Evolutionary conservation across 768 basidiomycete species (phyloP), one percentile per base, ranked within the genome.

Genomic region (Tephrocybe sp.): DNA sequence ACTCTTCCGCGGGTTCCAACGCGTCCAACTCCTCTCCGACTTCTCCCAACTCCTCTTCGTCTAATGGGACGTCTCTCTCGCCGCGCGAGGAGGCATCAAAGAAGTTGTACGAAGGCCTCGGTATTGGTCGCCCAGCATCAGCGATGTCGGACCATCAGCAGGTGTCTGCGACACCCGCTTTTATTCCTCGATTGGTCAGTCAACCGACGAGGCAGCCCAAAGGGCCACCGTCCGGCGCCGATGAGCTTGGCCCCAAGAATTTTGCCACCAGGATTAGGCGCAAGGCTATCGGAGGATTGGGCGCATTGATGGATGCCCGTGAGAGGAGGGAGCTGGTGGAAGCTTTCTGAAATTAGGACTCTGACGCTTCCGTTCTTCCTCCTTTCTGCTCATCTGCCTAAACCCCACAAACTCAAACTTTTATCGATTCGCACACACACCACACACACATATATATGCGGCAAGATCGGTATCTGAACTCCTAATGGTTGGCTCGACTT

Each of bases 201-300:
- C 83, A 85, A 63, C 86, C 88, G 53, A 76, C 84, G 48, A 84
- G 92, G 68, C 92, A 93, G 74, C 92, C 92, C 61, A 82, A 84
- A 52, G 92, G 92, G 60, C 92, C 92, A 50, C 92, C 92, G 39
- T 87, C 87, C 19, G 86, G 87, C 63, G 83, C 83, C 56, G 91
- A 93, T 62, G 91, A 93, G 64, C 81, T 93, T 44, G 85, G 87
- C 16, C 86, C 88, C 39, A 87, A 89, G 78, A 93, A 93, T 67
- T 93, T 93, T 73, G 91, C 91, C 6, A 84, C 84, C 33, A 82
- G 91, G 60, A 87, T 89, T 69, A 80, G 90, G 68, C 82, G 88
- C 62, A 83, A 87, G 75, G 90, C 91, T 16, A 87, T 92, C 53
- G 88, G 86, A 31, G 88, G 89, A 22, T 72, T 92, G 45, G 86